Evolutionary conservation across 1,284 basidiomycete genomes (phyloP).

Genomic region (Laetiporus sulphureus): DNA sequence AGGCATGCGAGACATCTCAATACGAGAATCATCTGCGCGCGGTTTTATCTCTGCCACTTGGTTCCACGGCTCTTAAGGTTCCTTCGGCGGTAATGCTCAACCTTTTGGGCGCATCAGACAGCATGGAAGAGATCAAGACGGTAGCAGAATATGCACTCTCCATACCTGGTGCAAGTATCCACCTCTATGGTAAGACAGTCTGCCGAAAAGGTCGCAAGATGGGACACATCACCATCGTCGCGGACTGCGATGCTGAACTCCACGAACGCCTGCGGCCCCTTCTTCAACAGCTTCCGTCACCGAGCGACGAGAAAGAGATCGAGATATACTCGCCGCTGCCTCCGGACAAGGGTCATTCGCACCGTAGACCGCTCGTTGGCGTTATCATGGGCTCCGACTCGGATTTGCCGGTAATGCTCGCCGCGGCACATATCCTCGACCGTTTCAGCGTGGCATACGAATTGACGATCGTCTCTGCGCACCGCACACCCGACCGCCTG

Average conservation of each 20-base stretch:
- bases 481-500: slow-evolving; percentile 89
- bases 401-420: slow-evolving; percentile 91
- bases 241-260: slow-evolving; percentile 75
- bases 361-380: slow-evolving; percentile 78
- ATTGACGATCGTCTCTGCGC: slow-evolving; percentile 93
- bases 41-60: slow-evolving; percentile 89
- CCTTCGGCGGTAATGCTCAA: slow-evolving; percentile 93
- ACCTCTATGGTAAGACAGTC: slow-evolving; percentile 92
- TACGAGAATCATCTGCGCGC: slow-evolving; percentile 98
- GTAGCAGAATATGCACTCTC: slow-evolving; percentile 52
- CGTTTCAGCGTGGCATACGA: slow-evolving; percentile 86
- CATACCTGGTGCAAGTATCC: slow-evolving; percentile 76
- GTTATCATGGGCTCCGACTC: slow-evolving; percentile 99
- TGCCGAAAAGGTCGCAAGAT: slow-evolving; percentile 93
- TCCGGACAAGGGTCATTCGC: slow-evolving; percentile 48
- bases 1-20: slow-evolving; percentile 94
- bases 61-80: slow-evolving; percentile 85
- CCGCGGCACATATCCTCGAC: slow-evolving; percentile 83
- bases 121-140: slow-evolving; percentile 53
- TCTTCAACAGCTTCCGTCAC: slow-evolving; percentile 56
- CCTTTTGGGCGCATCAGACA: slow-evolving; percentile 74
- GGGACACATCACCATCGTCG: slow-evolving; percentile 95
- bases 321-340: slow-evolving; percentile 48
- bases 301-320: slow-evolving; percentile 41
- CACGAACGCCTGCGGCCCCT: slow-evolving; percentile 65